Percentiles rank a stretch among this genome's conserved stretches.
Conservation (phyloP, 106 monocot species). For the Agapanthus africanus region DNA sequence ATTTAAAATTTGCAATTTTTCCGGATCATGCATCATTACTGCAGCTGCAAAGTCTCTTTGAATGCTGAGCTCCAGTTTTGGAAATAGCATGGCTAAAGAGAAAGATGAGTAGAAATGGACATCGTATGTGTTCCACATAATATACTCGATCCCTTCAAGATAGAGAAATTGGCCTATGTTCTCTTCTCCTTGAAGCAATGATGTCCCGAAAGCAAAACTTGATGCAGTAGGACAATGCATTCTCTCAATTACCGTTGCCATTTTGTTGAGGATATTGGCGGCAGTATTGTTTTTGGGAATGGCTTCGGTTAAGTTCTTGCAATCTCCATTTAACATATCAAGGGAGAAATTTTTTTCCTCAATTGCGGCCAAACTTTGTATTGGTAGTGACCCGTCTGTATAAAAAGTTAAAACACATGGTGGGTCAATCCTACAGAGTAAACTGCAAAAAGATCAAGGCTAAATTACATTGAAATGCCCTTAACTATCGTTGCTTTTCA, state of each 20-base stretch:
- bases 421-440: background rate
- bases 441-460: background rate
- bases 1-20: slow-evolving; percentile 21
- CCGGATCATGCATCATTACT: slow-evolving; percentile 57
- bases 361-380: slow-evolving; percentile 50
- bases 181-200: slow-evolving; percentile 72
- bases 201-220: slow-evolving; percentile 52
- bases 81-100: slow-evolving; percentile 57
- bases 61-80: slow-evolving; percentile 59
- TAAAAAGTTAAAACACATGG: background rate
- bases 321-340: slow-evolving; percentile 19
- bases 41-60: slow-evolving; percentile 72
- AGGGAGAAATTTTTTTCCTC: slow-evolving; percentile 59
- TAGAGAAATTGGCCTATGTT: slow-evolving; percentile 94
- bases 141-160: slow-evolving; percentile 89
- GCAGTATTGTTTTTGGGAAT: slow-evolving; percentile 24
- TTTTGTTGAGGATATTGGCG: slow-evolving; percentile 44
- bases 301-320: slow-evolving; percentile 4
- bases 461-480: background rate
- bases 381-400: slow-evolving; percentile 74
- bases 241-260: slow-evolving; percentile 48
- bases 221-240: slow-evolving; percentile 36
- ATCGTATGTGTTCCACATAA: slow-evolving; percentile 97
- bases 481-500: no score
- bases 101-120: slow-evolving; percentile 98